Evolutionary conservation across 257 asterid species (phyloP).

Genomic region (Solanum corneliomulleri): DNA sequence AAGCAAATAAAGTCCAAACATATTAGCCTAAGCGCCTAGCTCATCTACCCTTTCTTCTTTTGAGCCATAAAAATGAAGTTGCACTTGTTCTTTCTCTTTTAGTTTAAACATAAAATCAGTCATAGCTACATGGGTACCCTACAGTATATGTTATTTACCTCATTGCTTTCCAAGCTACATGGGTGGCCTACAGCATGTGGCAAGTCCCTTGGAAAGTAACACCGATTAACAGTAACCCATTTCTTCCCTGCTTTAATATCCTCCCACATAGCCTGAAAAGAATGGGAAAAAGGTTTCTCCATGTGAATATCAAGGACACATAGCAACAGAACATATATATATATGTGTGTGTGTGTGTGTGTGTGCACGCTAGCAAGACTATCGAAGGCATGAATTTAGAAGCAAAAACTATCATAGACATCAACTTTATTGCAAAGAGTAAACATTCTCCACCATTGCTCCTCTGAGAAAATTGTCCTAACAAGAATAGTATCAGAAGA

Average conservation of each 20-base stretch:
- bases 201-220: conserved; percentile 88
- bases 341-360: no score
- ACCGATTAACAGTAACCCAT: conserved; percentile 65
- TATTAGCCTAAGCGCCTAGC: background rate
- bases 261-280: conserved; percentile 88
- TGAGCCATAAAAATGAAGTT: background rate
- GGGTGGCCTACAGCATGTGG: conserved; percentile 95
- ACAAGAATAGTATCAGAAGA: background rate
- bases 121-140: background rate
- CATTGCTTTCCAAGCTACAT: conserved; percentile 73
- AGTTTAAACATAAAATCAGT: background rate
- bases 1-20: background rate
- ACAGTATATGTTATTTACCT: conserved; percentile 35
- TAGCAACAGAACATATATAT: background rate
- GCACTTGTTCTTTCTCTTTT: background rate
- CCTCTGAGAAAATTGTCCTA: background rate
- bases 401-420: background rate
- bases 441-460: background rate
- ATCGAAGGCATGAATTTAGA: background rate
- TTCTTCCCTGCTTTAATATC: conserved; percentile 46
- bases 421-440: background rate
- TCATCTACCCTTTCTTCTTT: background rate
- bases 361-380: background rate
- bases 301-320: background rate
- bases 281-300: background rate